Base-by-base conservation (phyloP, 2,329 filamentous ascomycete genomes). In the Beauveria sp. region DNA sequence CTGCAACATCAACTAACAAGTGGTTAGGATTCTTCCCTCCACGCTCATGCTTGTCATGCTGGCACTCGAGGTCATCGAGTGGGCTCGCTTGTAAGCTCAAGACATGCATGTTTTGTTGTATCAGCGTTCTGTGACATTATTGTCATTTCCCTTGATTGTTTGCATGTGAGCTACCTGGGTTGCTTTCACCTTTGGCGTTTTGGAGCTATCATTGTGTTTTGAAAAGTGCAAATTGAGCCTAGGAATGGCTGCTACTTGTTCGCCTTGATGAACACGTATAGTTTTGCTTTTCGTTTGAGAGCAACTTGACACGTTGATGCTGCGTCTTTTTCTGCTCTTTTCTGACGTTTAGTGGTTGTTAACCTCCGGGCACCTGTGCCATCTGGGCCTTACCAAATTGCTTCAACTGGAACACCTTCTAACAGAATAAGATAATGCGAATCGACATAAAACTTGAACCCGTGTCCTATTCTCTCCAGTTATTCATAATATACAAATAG, bases 61-160 rank as follows among this genome's bases (percentile, higher is more conserved):
- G 70, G 94, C 93, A 22, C 80, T 99, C 55, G 92, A 97, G 73
- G 92, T 94, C 2, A 87, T 97, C 5, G 90, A 96, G 70, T 97
- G 93, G 93, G 90, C 92, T 5, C 58, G 58, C 30, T 10, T 55
- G 44, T 61, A 55, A 55, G 12, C 48, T 34, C 46, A 5, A 18
- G 37, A 10, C 69, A 22, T 8, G 26, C 56, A 44, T 52, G 43
- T 16, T 57, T 46, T 53, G 53, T 12, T 64, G 62, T 63, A 50
- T 65, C 56, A 40, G 43, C 52, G 52, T 46, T n/a, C 50, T 53
- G 20, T 50, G 51, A 24, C 24, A 47, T 48, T 9, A 44, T 55
- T 34, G 6, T 12, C 22, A 24, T 44, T 41, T 22, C 12, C 12
- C 9, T 48, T 34, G 5, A 24, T 62, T 44, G 28, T 47, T 53